Conservation (phyloP, 108 stramenopile genomes). For the Cyclotella atomus region DNA sequence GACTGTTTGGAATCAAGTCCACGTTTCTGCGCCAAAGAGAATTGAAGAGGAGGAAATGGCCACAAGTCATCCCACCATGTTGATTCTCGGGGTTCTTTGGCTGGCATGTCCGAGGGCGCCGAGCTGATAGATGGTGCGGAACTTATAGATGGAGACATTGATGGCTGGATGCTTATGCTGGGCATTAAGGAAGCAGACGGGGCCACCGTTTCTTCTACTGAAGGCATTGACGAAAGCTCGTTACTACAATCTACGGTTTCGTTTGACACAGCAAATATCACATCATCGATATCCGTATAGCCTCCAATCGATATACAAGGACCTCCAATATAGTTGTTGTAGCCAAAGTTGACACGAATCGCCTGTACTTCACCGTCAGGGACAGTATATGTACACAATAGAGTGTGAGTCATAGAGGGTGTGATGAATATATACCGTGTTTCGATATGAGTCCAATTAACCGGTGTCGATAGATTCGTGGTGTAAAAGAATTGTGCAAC, state of each 20-base stretch:
- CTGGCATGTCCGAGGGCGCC: not conserved
- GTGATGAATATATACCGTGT: too few species aligned
- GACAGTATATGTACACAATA: not conserved
- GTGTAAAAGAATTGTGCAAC: too few species aligned
- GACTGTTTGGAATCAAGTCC: not conserved
- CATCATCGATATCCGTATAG: not conserved
- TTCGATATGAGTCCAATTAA: too few species aligned
- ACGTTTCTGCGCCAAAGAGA: not conserved
- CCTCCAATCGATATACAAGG: not conserved
- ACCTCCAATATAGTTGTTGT: not conserved
- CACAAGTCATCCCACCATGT: constrained; percentile 1
- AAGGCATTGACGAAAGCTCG: not conserved
- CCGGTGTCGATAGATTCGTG: too few species aligned
- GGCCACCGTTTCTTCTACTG: not conserved
- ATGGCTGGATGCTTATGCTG: not conserved
- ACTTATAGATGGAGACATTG: not conserved
- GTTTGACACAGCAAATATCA: not conserved
- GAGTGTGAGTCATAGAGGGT: not conserved
- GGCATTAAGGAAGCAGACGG: not conserved
- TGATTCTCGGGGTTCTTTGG: not conserved
- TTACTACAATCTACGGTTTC: not conserved
- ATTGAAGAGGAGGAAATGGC: not conserved
- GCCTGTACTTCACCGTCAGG: not conserved
- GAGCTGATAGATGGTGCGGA: not conserved
- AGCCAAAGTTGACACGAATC: not conserved